Percentiles rank a stretch among this genome's conserved stretches.
These are phyloP conservation scores for Citrus glauca DNA, from an alignment of 345 rosid genomes.

Conservation along the genomic window DNA sequence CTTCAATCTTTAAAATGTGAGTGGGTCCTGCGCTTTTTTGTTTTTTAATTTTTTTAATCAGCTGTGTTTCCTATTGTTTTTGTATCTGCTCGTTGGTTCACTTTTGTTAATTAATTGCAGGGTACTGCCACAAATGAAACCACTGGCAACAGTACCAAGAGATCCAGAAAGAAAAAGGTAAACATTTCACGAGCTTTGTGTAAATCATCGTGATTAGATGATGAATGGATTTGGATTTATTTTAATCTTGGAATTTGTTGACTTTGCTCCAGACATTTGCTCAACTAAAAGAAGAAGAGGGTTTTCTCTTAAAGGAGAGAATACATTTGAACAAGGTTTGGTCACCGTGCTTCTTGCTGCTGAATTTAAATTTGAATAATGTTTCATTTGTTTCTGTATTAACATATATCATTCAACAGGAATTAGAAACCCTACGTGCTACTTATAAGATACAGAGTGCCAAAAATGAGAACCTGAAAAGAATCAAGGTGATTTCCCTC, in stretches of 20 bases:
- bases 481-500: conserved; percentile 51
- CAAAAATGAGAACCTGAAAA: conserved; percentile 64
- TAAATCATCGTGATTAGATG: not conserved
- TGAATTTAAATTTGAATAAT: not conserved
- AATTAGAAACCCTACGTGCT: conserved; percentile 48
- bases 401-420: conserved; percentile 33
- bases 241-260: not conserved
- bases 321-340: conserved; percentile 47
- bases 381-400: not conserved
- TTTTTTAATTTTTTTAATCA: no score
- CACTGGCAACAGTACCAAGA: conserved; percentile 33
- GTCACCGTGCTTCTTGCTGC: not conserved
- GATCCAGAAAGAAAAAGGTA: conserved; percentile 69
- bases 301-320: conserved; percentile 54
- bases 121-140: conserved; percentile 36
- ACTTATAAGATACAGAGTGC: conserved; percentile 42
- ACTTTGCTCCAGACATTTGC: conserved; percentile 54
- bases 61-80: not conserved
- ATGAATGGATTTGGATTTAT: not conserved
- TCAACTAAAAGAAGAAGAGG: conserved; percentile 71
- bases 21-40: not conserved
- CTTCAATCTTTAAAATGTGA: no score
- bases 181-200: not conserved
- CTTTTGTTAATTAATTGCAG: conserved; percentile 28
- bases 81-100: not conserved